Conservation (phyloP, 2,329 filamentous ascomycete species). For the Bimuria novae-zelandiae region DNA sequence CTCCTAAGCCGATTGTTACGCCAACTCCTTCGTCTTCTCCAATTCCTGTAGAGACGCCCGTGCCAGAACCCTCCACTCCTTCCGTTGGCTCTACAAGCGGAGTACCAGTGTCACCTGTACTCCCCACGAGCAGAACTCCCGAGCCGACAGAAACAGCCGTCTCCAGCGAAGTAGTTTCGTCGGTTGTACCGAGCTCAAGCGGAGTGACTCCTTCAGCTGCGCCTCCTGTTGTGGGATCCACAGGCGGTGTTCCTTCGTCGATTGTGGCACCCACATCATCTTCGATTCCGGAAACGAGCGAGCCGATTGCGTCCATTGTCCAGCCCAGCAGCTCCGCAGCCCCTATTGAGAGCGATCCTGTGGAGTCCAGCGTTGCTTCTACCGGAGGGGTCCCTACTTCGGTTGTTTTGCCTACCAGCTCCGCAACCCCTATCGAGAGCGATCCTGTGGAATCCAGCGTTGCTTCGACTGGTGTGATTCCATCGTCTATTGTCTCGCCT, state of each 20-base stretch:
- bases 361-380: constrained; percentile 1
- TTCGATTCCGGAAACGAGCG: neutral
- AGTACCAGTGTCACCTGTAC: neutral
- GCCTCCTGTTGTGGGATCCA: neutral
- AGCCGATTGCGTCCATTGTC: constrained; percentile 5
- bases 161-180: neutral
- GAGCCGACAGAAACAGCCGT: neutral
- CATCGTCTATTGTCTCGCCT: constrained; percentile 19
- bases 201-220: neutral
- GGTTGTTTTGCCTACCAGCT: neutral
- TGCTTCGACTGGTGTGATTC: constrained; percentile 13
- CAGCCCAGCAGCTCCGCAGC: neutral
- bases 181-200: neutral
- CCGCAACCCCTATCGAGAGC: neutral
- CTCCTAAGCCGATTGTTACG: constrained; percentile 5
- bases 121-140: neutral
- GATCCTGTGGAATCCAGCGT: neutral
- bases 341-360: neutral
- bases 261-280: neutral
- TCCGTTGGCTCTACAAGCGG: neutral
- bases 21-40: constrained; percentile 1
- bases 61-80: constrained; percentile 2
- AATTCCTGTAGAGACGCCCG: neutral
- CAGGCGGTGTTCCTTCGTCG: neutral
- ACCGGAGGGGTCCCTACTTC: constrained; percentile 5